phyloP scores from a whole-genome alignment of 768 basidiomycete species.

The Termitomyces sp. region DNA sequence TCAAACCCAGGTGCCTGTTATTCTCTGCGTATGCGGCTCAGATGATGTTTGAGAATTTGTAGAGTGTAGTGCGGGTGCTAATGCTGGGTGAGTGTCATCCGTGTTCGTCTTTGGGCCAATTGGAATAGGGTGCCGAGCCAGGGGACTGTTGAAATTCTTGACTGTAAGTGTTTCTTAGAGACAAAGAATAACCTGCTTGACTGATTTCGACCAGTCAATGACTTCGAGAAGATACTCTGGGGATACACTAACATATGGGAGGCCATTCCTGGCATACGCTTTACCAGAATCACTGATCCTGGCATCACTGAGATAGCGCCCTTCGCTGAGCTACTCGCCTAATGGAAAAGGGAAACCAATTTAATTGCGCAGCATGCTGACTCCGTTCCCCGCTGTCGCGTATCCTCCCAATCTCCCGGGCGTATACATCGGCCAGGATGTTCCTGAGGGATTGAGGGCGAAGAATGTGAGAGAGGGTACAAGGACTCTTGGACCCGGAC shows the following conservation, averaged over 20 bases:
- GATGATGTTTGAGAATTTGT: too few relatives aligned
- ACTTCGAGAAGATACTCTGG: constrained; percentile 78
- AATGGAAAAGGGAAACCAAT: constrained; percentile 71
- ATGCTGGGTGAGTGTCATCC: too few relatives aligned
- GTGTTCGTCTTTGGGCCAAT: constrained; percentile 75
- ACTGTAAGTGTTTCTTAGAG: constrained; percentile 37
- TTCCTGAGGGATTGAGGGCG: constrained; percentile 39
- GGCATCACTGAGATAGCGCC: constrained; percentile 77
- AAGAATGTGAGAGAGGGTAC: constrained; percentile 67
- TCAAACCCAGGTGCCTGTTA: too few relatives aligned
- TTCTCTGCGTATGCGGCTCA: too few relatives aligned
- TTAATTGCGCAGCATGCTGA: constrained; percentile 52
- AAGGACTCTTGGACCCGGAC: constrained; percentile 67
- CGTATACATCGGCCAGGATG: constrained; percentile 68
- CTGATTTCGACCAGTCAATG: constrained; percentile 38
- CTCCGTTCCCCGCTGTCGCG: constrained; percentile 62
- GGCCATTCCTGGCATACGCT: constrained; percentile 76
- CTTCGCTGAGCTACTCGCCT: constrained; percentile 64
- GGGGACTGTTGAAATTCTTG: constrained; percentile 81
- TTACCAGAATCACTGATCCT: constrained; percentile 75
- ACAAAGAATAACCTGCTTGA: too few relatives aligned
- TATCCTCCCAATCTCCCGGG: constrained; percentile 57
- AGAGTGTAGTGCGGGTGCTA: too few relatives aligned
- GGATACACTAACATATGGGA: constrained; percentile 79
- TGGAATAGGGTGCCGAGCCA: constrained; percentile 67